Base-by-base conservation (phyloP, 2,329 filamentous ascomycete species). In the Arthroderma sp. region DNA sequence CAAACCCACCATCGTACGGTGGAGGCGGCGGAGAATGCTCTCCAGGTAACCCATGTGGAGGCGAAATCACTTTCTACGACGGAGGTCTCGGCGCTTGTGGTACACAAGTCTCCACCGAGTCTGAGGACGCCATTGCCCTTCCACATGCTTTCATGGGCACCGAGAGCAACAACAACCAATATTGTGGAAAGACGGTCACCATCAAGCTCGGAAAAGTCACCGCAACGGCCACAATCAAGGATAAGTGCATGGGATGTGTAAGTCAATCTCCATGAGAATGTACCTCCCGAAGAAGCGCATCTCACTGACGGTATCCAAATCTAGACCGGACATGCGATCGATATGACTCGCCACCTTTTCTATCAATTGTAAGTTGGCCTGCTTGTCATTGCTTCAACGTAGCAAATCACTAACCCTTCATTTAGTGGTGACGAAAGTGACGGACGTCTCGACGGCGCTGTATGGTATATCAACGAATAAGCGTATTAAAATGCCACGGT, bases 191-290 rank as follows among this genome's bases (percentile, higher is more conserved):
- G 67, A 77, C 66, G 40, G 74, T 88, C 57, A 78, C 72, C 52
- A 77, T 87, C 66, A 66, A 56, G 36, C 69, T 68, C 58, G 69
- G 72, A 41, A 82, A 82, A 60, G 74, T 74, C 60, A 71, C 70
- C 2, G 60, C 68, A 53, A 68, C 62, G 2, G 83, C 77, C 49
- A 72, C 55, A 3, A 75, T 88, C 49, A 73, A 73, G 43, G 85
- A 91, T 69, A 86, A 84, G 68, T 91, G 85, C 71, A 74, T 75
- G 65, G 80, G 80, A 54, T 91, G 85, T 62, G 56, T 42, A 40
- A 49, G 43, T 54, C 31, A 51, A 60, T 36, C 67, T 71, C 54
- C 74, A n/a, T 8, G 28, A 7, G 29, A 29, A 4, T 22, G 15
- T 22, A 22, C 15, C 15, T 22, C 15, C 3, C 29, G 4, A 5